Conservation (phyloP, 495 filamentous ascomycete genomes). For the Xylona heveae region DNA sequence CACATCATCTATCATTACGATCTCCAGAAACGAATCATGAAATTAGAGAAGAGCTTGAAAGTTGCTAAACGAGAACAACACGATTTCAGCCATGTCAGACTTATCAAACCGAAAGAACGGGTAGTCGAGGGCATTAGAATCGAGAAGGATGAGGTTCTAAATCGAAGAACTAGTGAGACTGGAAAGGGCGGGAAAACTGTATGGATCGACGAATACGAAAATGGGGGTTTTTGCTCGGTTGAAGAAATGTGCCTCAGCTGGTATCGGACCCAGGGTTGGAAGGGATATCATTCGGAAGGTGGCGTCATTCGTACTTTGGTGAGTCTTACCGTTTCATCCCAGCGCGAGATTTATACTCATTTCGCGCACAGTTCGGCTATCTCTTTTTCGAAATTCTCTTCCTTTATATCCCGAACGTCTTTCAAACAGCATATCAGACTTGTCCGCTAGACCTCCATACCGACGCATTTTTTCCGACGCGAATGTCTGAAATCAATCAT, state of each 20-base stretch:
- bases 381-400: conserved; percentile 91
- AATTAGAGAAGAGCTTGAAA: conserved; percentile 68
- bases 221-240: conserved; percentile 51
- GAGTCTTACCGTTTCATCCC: no score
- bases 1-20: conserved; percentile 89
- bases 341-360: background rate
- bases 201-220: conserved; percentile 61
- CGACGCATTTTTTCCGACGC: conserved; percentile 74
- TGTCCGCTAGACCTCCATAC: conserved; percentile 86
- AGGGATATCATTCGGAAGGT: conserved; percentile 84
- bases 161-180: conserved; percentile 8
- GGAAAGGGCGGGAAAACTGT: conserved; percentile 49
- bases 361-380: conserved; percentile 46
- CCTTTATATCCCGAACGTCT: conserved; percentile 86
- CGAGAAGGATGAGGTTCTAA: conserved; percentile 26
- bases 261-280: conserved; percentile 73
- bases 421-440: conserved; percentile 85
- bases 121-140: conserved; percentile 57
- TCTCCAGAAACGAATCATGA: conserved; percentile 74
- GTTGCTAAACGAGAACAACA: conserved; percentile 77
- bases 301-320: conserved; percentile 71
- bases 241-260: conserved; percentile 82
- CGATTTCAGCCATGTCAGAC: conserved; percentile 69
- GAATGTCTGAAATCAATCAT: conserved; percentile 74
- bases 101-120: conserved; percentile 53